These are phyloP conservation scores for Elaeis oleifera DNA, from an alignment of 202 grass and related monocot genomes.

Conservation along the genomic window DNA sequence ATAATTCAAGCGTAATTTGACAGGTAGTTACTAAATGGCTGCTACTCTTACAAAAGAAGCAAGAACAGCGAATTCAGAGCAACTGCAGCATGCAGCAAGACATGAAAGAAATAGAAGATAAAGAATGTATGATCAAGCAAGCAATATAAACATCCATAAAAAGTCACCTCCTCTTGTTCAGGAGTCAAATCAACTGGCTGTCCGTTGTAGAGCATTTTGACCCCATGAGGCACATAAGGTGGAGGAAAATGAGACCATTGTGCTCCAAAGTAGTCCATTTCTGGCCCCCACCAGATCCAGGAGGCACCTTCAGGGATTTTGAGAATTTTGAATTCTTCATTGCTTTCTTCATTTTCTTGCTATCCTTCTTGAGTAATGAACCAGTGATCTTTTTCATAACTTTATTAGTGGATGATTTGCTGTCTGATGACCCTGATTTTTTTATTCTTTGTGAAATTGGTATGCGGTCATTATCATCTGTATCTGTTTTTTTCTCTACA, in stretches of 20 bases:
- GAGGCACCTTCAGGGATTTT: conserved; percentile 55
- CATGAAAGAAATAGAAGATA: neutral
- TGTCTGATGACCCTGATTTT: conserved; percentile 45
- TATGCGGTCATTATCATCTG: conserved; percentile 40
- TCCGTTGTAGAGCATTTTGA: conserved; percentile 22
- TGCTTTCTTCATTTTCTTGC: conserved; percentile 37
- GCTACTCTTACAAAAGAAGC: neutral
- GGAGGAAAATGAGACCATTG: conserved; percentile 24
- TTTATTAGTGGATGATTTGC: conserved; percentile 39
- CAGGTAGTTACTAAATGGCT: neutral
- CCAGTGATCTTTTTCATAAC: conserved; percentile 41
- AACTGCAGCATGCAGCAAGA: neutral
- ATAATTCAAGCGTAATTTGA: neutral
- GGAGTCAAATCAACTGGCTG: conserved; percentile 20
- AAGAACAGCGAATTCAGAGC: neutral
- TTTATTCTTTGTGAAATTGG: conserved; percentile 48
- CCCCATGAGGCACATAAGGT: conserved; percentile 12
- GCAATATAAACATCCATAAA: conserved; percentile 7
- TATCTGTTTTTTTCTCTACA: conserved; percentile 39
- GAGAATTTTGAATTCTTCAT: conserved; percentile 64
- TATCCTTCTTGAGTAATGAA: conserved; percentile 49
- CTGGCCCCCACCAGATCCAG: conserved; percentile 72
- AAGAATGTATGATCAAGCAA: conserved; percentile 7
- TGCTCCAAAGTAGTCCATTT: conserved; percentile 53
- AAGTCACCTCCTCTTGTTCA: conserved; percentile 20